Evolutionary conservation across 371 early-diverging fungal species (phyloP).

Genomic region (Mucor piriformis): DNA sequence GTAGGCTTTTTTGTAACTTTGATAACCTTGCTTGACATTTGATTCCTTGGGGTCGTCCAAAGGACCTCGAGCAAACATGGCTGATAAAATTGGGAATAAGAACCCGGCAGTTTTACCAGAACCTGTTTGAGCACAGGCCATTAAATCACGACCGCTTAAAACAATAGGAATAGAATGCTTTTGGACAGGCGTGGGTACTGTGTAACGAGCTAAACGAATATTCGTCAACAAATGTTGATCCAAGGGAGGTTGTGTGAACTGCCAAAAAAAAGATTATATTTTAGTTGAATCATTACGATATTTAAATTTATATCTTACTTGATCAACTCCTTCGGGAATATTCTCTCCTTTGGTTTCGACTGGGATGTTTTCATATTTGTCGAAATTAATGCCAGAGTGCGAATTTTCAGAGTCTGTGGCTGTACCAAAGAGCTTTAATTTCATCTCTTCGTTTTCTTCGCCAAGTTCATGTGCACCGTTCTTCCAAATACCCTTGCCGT

Average conservation of each 20-base stretch:
- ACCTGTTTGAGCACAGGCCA: conserved; percentile 88
- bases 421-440: conserved; percentile 69
- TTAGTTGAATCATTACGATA: too few relatives aligned
- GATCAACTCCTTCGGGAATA: conserved; percentile 34
- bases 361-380: conserved; percentile 96
- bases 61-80: conserved; percentile 75
- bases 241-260: conserved; percentile 69
- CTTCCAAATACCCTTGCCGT: conserved; percentile 68
- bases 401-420: conserved; percentile 68
- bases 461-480: conserved; percentile 62
- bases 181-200: conserved; percentile 74
- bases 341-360: conserved; percentile 90
- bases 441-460: conserved; percentile 35
- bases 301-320: conserved; percentile 5
- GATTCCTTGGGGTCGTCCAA: conserved; percentile 30
- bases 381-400: conserved; percentile 95
- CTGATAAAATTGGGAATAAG: conserved; percentile 59
- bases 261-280: background rate
- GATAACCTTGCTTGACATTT: conserved; percentile 34
- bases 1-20: conserved; percentile 42
- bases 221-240: conserved; percentile 81
- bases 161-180: conserved; percentile 72
- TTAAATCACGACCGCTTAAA: conserved; percentile 61
- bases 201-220: conserved; percentile 58
- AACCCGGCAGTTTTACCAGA: conserved; percentile 81